Base-by-base conservation (phyloP, 768 basidiomycete genomes). In the Mrakia gelida region DNA sequence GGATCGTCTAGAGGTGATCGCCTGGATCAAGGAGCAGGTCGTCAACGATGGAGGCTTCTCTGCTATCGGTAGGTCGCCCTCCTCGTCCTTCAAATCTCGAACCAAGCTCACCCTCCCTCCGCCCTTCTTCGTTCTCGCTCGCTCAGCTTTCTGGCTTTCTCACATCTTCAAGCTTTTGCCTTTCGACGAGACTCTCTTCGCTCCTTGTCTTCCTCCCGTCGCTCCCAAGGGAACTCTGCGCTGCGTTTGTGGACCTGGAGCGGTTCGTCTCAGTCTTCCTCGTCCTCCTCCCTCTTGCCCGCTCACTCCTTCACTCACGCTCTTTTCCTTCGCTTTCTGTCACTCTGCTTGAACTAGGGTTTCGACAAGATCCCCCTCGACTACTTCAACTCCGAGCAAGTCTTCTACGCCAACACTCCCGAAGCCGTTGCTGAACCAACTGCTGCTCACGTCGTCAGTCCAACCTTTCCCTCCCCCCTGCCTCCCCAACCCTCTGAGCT, bases 321-420 rank as follows among this genome's bases (percentile, higher is more conserved):
- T 45, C 45, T 16, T 16, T 13, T 45, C 45, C 45, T 45, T 38
- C 49, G 15, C 62, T 30, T 63, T 9, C 62, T 63, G 45, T 34
- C 62, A 11, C n/a, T 63, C n/a, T 63, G 0, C 11, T 61, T n/a
- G 11, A 15, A 3, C 4, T 18, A 63, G 30, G 67, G 67, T 26
- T 70, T 41, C 67, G 67, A 70, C 67, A 70, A 70, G 23, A 43
- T 70, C 13, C 67, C 67, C 26, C 67, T 70, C 38, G 38, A 26
- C 26, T 70, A 70, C 77, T 45, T 78, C 52, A 78, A 68, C 65
- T 18, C 45, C 23, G 56, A 78, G 62, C 21, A 61, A 0, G 54
- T 78, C 38, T 63, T 28, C 49, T 78, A 78, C 56, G 62, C 59
- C 71, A 78, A 78, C 65, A 78, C 77, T n/a, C 77, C 77, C 6